Base-by-base conservation (phyloP, 345 rosid species). In the Alliaria petiolata region DNA sequence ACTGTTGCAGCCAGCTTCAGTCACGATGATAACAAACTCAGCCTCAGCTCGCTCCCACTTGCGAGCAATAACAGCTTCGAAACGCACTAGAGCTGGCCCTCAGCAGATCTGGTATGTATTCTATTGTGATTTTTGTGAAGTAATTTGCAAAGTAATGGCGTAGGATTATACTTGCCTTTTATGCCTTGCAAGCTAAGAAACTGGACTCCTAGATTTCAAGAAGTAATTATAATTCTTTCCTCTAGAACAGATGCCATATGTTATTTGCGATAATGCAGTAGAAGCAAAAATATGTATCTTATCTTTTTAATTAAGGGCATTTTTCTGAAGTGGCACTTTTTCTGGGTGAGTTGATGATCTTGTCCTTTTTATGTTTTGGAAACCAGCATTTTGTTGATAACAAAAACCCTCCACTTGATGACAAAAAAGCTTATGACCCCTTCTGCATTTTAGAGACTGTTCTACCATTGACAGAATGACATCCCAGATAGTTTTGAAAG, bases 1-100 rank as follows among this genome's bases (percentile, higher is more conserved):
- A 77, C 80, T 95, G 66, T 73, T 89, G 85, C 98, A 95, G 87
- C 97, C 96, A 62, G 89, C 95, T 66, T 81, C 92, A 43, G 87
- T 83, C 69, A 82, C 96, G 16, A 84, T 86, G 69, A 80, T 89
- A 76, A 81, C 89, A 67, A 87, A 85, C 77, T 83, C 96, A 52
- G 85, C 84, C 50, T 88, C 92, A 67, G 86, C 90, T 57, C 86
- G 82, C 70, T 76, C 89, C 63, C 98, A 95, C 76, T 75, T 95
- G 77, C 85, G 85, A 81, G 93, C 97, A 49, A 84, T 95, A 81
- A 95, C 98, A 70, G 86, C 92, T 67, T 87, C 89, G 61, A 92
- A 95, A 72, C 98, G 97, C 73, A 77, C 87, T 65, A 92, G 86
- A 76, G 80, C 86, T 60, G 98, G 86, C 57, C 84, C 92, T 77